Base-by-base conservation (phyloP, 192 early-diverging fungal species). In the Coemansia sp. region DNA sequence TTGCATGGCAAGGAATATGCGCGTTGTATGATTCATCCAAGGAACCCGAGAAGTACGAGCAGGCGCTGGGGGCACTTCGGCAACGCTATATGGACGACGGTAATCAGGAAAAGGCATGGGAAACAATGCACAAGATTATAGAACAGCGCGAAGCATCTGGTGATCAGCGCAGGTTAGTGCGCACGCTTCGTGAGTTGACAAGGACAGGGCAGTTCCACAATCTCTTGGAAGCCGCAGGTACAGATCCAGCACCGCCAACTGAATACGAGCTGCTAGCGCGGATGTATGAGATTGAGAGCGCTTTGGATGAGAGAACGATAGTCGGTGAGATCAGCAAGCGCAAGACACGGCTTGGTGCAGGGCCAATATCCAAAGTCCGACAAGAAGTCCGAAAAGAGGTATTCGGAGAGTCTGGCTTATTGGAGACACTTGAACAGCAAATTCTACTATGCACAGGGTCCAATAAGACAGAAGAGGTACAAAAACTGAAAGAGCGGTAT, bases 1-100 rank as follows among this genome's bases (percentile, higher is more conserved):
- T 92, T 7, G 91, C 88, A 9, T 90, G 88, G 79, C 87, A 92
- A 74, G 88, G 88, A 18, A 47, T 85, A 1, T 78, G 77, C 25
- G 85, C 84, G 32, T 84, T 92, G 32, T 87, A 88, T 56, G 89
- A 92, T 31, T 64, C 73, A 4, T 24, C 60, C 9, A 55, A 55
- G 2, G 57, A 66, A 47, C 38, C 7, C 21, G 50, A 49, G 10
- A 68, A 80, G 23, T 56, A 80, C 67, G 49, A 65, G 24, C 23
- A 34, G n/a, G 63, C 76, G n/a, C 59, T 80, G 38, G 49, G 10
- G 9, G 58, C n/a, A 2, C 56, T 80, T 12, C 70, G 65, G n/a
- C 64, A 64, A 5, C 57, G 73, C 4, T 48, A 55, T 52, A 81
- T 85, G 19, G 56, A 55, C 2, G 88, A 89, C 51, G 82, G 65